These are phyloP conservation scores for Oehlia diaphana DNA, from an alignment of 192 early-diverging fungal species.

Conservation along the genomic window DNA sequence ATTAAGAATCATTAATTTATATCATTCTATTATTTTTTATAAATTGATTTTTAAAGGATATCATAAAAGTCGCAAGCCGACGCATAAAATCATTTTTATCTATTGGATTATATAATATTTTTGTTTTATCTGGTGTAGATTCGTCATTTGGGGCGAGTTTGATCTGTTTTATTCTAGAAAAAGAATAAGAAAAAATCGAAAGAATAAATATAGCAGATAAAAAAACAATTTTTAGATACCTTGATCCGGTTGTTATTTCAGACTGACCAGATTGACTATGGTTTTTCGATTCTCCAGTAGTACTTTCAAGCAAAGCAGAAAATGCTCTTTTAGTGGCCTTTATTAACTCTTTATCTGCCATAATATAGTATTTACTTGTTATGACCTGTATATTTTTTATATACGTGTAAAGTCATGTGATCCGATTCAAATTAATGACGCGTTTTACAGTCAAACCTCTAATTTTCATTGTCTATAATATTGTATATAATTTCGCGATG, in stretches of 20 bases:
- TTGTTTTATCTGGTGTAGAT: too few species aligned
- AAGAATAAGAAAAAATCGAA: background rate
- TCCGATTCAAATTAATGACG: too few species aligned
- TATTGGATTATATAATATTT: constrained; percentile 19
- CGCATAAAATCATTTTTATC: constrained; percentile 12
- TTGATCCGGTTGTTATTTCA: background rate
- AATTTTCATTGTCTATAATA: too few species aligned
- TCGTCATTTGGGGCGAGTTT: background rate
- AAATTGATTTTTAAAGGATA: constrained; percentile 19
- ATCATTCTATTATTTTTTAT: background rate
- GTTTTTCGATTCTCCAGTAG: background rate
- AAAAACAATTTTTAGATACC: background rate
- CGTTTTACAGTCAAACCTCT: too few species aligned
- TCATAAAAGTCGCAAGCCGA: constrained; percentile 20
- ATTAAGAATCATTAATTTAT: background rate
- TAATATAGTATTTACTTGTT: background rate
- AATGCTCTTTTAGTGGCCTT: constrained; percentile 2
- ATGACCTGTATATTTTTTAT: too few species aligned
- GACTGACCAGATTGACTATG: background rate
- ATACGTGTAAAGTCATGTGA: too few species aligned
- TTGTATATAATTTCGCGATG: too few species aligned
- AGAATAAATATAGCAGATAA: background rate
- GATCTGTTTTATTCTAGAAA: background rate
- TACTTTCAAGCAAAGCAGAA: background rate
- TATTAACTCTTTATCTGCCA: background rate